A percentile compares a stretch with the other conserved stretches of the same genome.
These are phyloP conservation scores for Isabelozyma pseudorhagii DNA, from an alignment of 805 yeast genomes.

Conservation along the genomic window DNA sequence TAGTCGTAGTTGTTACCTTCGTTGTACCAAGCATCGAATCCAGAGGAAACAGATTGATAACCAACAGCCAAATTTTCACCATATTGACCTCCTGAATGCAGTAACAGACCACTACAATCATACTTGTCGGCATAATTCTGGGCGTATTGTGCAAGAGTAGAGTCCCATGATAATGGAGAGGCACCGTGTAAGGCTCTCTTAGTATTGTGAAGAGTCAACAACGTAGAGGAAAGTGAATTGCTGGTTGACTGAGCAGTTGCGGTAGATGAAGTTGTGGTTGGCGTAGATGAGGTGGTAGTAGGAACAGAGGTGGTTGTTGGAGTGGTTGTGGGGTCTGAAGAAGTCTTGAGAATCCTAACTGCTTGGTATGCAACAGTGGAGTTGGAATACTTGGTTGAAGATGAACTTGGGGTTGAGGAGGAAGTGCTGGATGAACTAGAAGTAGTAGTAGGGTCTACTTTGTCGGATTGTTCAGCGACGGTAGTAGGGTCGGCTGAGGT, in stretches of 20 bases:
- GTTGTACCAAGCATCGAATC: constrained; percentile 39
- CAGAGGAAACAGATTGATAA: constrained; percentile 24
- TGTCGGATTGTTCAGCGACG: too few species aligned
- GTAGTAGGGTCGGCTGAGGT: too few species aligned
- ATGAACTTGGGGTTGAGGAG: constrained; percentile 12
- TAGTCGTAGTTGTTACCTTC: constrained; percentile 31
- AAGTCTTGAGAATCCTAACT: too few species aligned
- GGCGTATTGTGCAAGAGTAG: constrained; percentile 52
- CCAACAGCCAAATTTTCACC: constrained; percentile 45
- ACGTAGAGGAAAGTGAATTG: constrained; percentile 34
- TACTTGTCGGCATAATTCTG: constrained; percentile 42
- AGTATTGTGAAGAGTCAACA: constrained; percentile 60
- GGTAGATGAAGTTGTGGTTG: constrained; percentile 1
- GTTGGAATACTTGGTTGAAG: constrained; percentile 1
- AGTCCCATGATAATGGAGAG: constrained; percentile 53
- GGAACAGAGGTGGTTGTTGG: not conserved
- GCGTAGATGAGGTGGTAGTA: constrained; percentile 1
- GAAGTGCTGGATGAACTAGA: constrained; percentile 11
- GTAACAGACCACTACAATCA: constrained; percentile 41
- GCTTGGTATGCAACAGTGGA: too few species aligned
- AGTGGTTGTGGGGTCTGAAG: constrained; percentile 1
- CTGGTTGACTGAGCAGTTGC: not conserved
- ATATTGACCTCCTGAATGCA: constrained; percentile 36
- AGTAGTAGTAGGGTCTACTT: constrained; percentile 11
- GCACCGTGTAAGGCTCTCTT: constrained; percentile 55